Evolutionary conservation across 2,329 filamentous ascomycete genomes (phyloP).

Genomic region (Nectriaceae sp.): DNA sequence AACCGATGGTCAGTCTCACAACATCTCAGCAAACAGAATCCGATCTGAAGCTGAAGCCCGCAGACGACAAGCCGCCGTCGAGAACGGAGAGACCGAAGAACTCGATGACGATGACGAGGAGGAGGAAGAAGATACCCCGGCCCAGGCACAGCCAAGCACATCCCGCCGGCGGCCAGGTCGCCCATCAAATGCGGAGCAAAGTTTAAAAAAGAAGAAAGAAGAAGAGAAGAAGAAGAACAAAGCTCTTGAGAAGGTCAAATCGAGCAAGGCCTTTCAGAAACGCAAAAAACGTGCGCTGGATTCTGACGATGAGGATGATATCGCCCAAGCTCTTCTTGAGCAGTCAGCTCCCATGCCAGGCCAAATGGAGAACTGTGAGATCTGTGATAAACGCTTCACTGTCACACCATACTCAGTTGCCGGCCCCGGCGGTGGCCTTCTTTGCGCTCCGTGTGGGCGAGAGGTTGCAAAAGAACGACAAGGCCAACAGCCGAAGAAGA

Average conservation of each 20-base stretch:
- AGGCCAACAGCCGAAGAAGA: constrained; percentile 37
- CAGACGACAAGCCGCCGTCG: constrained; percentile 40
- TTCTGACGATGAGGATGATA: constrained; percentile 51
- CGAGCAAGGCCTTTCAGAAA: constrained; percentile 59
- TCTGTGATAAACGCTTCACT: constrained; percentile 85
- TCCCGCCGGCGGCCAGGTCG: constrained; percentile 30
- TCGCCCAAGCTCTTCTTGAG: constrained; percentile 51
- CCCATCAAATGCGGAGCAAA: constrained; percentile 25
- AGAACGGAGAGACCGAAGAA: constrained; percentile 13
- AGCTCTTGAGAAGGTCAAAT: constrained; percentile 63
- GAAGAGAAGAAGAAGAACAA: constrained; percentile 55
- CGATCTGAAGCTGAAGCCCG: constrained; percentile 51
- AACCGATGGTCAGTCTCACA: constrained; percentile 57
- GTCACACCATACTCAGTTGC: constrained; percentile 87
- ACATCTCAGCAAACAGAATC: constrained; percentile 66
- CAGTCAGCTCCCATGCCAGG: constrained; percentile 66
- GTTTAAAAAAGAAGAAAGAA: constrained; percentile 39
- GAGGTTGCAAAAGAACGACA: constrained; percentile 66
- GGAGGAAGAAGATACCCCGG: constrained; percentile 24
- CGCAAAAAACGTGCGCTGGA: constrained; percentile 44
- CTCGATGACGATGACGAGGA: constrained; percentile 25
- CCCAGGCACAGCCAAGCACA: constrained; percentile 24
- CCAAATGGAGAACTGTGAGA: constrained; percentile 85
- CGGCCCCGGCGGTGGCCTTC: constrained; percentile 82
- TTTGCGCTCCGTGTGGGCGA: constrained; percentile 81